Conservation (phyloP, 2,329 filamentous ascomycete genomes). For the Bimuria novae-zelandiae region DNA sequence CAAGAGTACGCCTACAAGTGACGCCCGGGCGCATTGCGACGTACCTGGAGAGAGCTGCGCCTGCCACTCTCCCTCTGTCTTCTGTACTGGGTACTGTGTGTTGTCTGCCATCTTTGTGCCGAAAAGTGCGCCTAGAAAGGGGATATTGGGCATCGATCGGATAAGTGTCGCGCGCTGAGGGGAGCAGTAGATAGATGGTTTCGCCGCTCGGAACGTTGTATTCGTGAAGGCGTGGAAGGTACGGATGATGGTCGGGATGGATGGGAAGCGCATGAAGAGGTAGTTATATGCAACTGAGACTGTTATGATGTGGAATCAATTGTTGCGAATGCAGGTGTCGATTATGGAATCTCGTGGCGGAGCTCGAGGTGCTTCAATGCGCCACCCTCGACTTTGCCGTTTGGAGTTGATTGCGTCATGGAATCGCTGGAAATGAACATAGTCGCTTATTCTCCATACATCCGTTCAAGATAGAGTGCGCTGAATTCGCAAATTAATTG, state of each 20-base stretch:
- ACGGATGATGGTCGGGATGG: conserved; percentile 53
- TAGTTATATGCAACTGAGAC: conserved; percentile 7
- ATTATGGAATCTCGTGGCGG: conserved; percentile 29
- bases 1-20: not conserved
- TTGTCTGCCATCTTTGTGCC: conserved; percentile 55
- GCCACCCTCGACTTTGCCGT: conserved; percentile 17
- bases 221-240: conserved; percentile 54
- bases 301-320: conserved; percentile 1
- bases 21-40: conserved; percentile 22
- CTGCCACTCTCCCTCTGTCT: conserved; percentile 83
- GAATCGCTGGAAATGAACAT: conserved; percentile 14
- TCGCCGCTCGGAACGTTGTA: conserved; percentile 44
- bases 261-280: conserved; percentile 54
- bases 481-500: too few relatives aligned
- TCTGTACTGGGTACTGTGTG: conserved; percentile 80
- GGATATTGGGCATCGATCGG: conserved; percentile 73
- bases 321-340: conserved; percentile 12
- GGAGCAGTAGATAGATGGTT: conserved; percentile 38
- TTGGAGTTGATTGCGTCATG: conserved; percentile 36
- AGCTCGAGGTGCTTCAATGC: too few relatives aligned
- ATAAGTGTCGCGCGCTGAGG: conserved; percentile 34
- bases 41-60: conserved; percentile 76
- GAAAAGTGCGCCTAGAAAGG: conserved; percentile 79
- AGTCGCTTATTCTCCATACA: too few relatives aligned
- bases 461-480: too few relatives aligned